These are phyloP conservation scores for Coemansia reversa DNA, from an alignment of 192 early-diverging fungal genomes.

Conservation along the genomic window DNA sequence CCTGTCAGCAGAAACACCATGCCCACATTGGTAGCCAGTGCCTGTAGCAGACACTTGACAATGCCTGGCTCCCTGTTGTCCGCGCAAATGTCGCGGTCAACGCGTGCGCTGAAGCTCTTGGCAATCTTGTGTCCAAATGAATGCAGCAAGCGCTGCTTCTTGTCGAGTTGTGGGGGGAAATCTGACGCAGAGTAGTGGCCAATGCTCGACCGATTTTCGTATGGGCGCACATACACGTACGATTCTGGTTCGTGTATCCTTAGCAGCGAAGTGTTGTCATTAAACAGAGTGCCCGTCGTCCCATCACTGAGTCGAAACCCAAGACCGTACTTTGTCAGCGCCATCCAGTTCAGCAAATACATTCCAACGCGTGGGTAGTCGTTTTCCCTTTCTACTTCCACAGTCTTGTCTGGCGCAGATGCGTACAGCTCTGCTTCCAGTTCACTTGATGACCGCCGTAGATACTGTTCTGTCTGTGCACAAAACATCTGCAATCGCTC, in stretches of 20 bases:
- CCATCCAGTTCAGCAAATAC: slow-evolving; percentile 89
- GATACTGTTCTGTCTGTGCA: slow-evolving; percentile 20
- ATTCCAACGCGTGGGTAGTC: slow-evolving; percentile 48
- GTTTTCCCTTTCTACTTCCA: slow-evolving; percentile 2
- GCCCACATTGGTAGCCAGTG: slow-evolving; percentile 34
- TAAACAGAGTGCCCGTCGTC: slow-evolving; percentile 80
- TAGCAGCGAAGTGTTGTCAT: slow-evolving; percentile 78
- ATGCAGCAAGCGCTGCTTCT: slow-evolving; percentile 38
- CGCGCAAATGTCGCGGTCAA: slow-evolving; percentile 32
- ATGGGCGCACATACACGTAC: slow-evolving; percentile 47
- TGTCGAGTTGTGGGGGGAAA: slow-evolving; percentile 40
- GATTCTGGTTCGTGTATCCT: slow-evolving; percentile 12
- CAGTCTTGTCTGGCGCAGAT: not conserved
- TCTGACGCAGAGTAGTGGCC: slow-evolving; percentile 29
- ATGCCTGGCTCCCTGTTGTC: slow-evolving; percentile 1
- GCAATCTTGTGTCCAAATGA: slow-evolving; percentile 33
- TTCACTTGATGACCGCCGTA: slow-evolving; percentile 21
- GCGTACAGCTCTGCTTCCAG: slow-evolving; percentile 23
- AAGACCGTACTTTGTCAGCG: slow-evolving; percentile 81
- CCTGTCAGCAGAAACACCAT: slow-evolving; percentile 51
- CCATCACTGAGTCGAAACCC: slow-evolving; percentile 87
- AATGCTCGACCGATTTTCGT: slow-evolving; percentile 35
- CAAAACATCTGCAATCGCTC: slow-evolving; percentile 34
- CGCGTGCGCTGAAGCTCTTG: slow-evolving; percentile 23
- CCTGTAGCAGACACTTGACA: slow-evolving; percentile 39